phyloP scores from a whole-genome alignment of 2,329 filamentous ascomycete species.

The Coniosporium tulheliwenetii region DNA sequence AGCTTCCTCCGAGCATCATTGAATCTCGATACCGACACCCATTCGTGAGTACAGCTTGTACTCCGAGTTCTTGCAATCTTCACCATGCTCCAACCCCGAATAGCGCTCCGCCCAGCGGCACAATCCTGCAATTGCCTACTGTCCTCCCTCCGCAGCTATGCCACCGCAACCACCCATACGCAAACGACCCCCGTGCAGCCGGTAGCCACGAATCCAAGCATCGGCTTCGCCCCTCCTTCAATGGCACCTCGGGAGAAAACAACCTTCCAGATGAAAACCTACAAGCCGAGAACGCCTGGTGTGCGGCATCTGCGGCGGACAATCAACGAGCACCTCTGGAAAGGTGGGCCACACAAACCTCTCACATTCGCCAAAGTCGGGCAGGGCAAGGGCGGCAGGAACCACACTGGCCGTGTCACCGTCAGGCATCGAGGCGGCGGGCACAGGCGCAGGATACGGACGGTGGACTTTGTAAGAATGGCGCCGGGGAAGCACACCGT shows the following conservation, averaged over 20 bases:
- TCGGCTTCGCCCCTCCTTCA: constrained; percentile 29
- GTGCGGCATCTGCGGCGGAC: constrained; percentile 80
- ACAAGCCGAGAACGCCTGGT: constrained; percentile 87
- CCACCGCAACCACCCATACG: constrained; percentile 19
- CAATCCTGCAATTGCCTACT: constrained; percentile 32
- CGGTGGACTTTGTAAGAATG: constrained; percentile 72
- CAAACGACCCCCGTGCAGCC: constrained; percentile 1
- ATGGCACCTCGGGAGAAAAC: constrained; percentile 20
- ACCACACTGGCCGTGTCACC: constrained; percentile 71
- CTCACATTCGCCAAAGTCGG: constrained; percentile 89
- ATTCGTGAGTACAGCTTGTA: too few relatives aligned
- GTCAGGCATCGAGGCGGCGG: constrained; percentile 88
- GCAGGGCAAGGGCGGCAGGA: constrained; percentile 82
- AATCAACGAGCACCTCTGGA: constrained; percentile 94
- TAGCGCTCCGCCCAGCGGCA: constrained; percentile 38
- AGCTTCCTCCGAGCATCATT: too few relatives aligned
- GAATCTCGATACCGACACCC: too few relatives aligned
- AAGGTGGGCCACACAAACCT: constrained; percentile 66
- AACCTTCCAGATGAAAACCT: constrained; percentile 51
- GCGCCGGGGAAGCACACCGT: constrained; percentile 72
- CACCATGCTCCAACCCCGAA: constrained; percentile 50
- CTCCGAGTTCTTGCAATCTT: too few relatives aligned
- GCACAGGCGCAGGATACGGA: constrained; percentile 79
- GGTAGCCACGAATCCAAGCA: constrained; percentile 10
- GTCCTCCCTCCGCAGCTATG: constrained; percentile 34